Evolutionary conservation across 306 rosid species (phyloP).

Genomic region (Sindora glabra): DNA sequence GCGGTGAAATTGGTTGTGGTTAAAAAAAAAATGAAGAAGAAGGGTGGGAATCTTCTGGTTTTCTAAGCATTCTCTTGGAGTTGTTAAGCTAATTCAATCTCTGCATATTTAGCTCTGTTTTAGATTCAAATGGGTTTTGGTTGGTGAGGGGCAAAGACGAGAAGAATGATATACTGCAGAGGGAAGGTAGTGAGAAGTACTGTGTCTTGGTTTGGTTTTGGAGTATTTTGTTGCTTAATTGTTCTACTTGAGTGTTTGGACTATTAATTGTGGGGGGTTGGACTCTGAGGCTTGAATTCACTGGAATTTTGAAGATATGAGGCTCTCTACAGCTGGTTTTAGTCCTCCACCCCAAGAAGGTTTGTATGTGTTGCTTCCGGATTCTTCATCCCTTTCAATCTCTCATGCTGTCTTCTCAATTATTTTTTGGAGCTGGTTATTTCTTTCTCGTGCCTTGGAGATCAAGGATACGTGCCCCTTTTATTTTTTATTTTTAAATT

Average conservation of each 20-base stretch:
- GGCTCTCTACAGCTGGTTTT: slow-evolving; percentile 82
- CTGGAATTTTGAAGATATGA: slow-evolving; percentile 48
- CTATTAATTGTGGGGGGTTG: slow-evolving; percentile 23
- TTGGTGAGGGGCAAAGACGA: slow-evolving; percentile 9
- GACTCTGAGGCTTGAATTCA: slow-evolving; percentile 17
- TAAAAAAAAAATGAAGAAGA: slow-evolving; percentile 41
- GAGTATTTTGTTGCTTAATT: slow-evolving; percentile 37
- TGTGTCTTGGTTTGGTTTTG: slow-evolving; percentile 25
- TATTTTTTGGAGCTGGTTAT: slow-evolving; percentile 2
- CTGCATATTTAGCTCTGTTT: not conserved
- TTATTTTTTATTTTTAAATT: no score
- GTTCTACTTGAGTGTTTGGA: slow-evolving; percentile 23
- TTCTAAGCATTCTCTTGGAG: slow-evolving; percentile 15
- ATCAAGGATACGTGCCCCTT: not conserved
- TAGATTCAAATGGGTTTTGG: slow-evolving; percentile 31
- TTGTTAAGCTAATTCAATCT: not conserved
- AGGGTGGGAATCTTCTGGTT: slow-evolving; percentile 24
- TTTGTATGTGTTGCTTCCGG: slow-evolving; percentile 18
- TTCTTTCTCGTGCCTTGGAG: not conserved
- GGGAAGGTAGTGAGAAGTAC: slow-evolving; percentile 21
- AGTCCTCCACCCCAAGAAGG: slow-evolving; percentile 93
- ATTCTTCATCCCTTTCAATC: not conserved
- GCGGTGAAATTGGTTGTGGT: slow-evolving; percentile 14
- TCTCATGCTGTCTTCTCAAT: no score
- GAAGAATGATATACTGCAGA: slow-evolving; percentile 38